A percentile compares a stretch with the other conserved stretches of the same genome.
These are phyloP conservation scores for Kwoniella europaea DNA, from an alignment of 768 basidiomycete species.

Conservation along the genomic window DNA sequence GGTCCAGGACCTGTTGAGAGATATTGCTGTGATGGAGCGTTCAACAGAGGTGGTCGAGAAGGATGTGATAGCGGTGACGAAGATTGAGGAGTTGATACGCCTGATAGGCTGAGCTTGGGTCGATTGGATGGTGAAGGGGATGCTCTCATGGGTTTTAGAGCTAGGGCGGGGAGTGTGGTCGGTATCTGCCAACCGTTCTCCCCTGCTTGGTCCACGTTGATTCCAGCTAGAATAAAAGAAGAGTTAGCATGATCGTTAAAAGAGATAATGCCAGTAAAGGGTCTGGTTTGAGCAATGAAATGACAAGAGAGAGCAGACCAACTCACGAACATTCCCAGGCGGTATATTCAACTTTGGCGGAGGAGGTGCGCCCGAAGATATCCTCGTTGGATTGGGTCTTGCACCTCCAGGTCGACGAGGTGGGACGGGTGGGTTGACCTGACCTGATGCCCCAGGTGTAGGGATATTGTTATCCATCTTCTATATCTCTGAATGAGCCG, in stretches of 20 bases:
- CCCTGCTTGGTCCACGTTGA: conserved; percentile 50
- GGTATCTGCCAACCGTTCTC: conserved; percentile 50
- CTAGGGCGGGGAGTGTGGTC: conserved; percentile 31
- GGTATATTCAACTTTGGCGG: conserved; percentile 55
- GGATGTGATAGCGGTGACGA: conserved; percentile 18
- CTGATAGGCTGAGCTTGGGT: conserved; percentile 51
- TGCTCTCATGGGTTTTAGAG: conserved; percentile 33
- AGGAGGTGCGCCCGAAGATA: conserved; percentile 10
- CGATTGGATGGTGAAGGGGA: conserved; percentile 29
- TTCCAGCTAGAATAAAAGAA: conserved; percentile 39
- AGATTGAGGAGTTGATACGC: conserved; percentile 34
- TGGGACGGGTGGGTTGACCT: conserved; percentile 2
- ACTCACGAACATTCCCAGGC: conserved; percentile 57
- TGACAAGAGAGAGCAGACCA: neutral
- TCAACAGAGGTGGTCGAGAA: conserved; percentile 31
- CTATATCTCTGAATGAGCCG: neutral
- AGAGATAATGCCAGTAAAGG: neutral
- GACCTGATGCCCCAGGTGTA: neutral
- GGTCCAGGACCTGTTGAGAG: conserved; percentile 5
- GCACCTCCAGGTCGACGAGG: conserved; percentile 46
- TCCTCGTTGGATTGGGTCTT: conserved; percentile 33
- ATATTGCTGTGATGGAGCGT: conserved; percentile 31
- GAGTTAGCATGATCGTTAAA: conserved; percentile 8
- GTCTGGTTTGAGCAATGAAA: too few species aligned
- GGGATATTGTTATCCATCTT: neutral